Base-by-base conservation (phyloP, 2,329 filamentous ascomycete genomes). In the Erysiphe pulchra region DNA sequence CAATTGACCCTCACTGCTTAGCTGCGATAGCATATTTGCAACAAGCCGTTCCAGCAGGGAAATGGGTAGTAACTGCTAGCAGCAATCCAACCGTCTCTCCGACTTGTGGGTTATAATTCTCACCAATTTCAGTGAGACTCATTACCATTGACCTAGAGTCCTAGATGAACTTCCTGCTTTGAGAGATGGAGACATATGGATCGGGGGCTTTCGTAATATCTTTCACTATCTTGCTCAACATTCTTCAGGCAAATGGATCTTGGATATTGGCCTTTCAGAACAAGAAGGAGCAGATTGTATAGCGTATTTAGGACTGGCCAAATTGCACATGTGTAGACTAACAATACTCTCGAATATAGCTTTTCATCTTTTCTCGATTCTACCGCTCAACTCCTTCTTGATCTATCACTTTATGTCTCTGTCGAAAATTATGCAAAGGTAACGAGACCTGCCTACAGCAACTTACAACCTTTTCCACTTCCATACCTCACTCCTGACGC, bases 1-100 rank as follows among this genome's bases (percentile, higher is more conserved):
- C 90, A 39, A 80, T 95, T 55, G 86, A 95, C 56, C 69, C 87
- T 41, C 82, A 92, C 65, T 95, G 86, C 58, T 73, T 92, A 49
- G 86, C 86, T 28, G 69, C 79, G 39, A 75, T 93, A 52, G 75
- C 81, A 45, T 86, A 86, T 59, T 68, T 92, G 47, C 70, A 73
- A 49, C 66, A 73, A 54, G 69, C 69, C 47, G 64, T 82, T 20
- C 69, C 71, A 33, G 59, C 62, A 47, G 62, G 65, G 42, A 62
- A 71, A 53, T 92, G 80, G 80, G 67, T 70, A 50, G 64, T 92
- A 50, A 65, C 90, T 51, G 72, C 78, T 40, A 80, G 73, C 57
- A 83, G 79, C 60, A 76, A 86, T 60, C 71, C 78, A 45, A 73
- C 74, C 38, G 63, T 79, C 51, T 78, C 76, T 55, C 75, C 82